These are phyloP conservation scores for Kodamaea jinghongensis DNA, from an alignment of 805 yeast species.

Conservation along the genomic window DNA sequence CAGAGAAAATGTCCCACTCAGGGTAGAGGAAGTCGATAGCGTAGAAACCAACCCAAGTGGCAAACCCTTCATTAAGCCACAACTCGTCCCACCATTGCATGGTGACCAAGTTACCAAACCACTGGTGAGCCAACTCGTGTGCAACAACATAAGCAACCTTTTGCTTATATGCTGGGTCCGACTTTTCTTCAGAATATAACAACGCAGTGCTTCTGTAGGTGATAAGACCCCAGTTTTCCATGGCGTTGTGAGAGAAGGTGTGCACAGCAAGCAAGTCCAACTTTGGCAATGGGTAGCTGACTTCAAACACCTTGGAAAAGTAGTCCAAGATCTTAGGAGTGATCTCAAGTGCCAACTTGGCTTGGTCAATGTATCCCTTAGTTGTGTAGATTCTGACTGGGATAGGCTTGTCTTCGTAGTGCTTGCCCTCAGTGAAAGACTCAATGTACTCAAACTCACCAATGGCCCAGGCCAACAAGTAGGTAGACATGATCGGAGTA, in stretches of 20 bases:
- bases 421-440: conserved; percentile 37
- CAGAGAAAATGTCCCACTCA: conserved; percentile 74
- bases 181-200: conserved; percentile 43
- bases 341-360: conserved; percentile 45
- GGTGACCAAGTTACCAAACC: conserved; percentile 88
- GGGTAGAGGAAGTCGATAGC: conserved; percentile 71
- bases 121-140: conserved; percentile 87
- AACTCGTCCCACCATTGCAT: conserved; percentile 95
- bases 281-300: conserved; percentile 73
- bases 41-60: conserved; percentile 78
- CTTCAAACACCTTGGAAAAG: conserved; percentile 46
- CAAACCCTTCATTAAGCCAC: conserved; percentile 90
- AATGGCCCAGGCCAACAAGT: conserved; percentile 56
- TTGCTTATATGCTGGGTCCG: conserved; percentile 54
- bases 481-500: conserved; percentile 57
- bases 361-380: conserved; percentile 46
- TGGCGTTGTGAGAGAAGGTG: conserved; percentile 78
- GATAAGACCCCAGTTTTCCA: conserved; percentile 89
- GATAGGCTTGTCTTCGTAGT: conserved; percentile 37
- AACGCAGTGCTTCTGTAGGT: conserved; percentile 58
- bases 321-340: conserved; percentile 52
- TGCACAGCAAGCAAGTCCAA: conserved; percentile 78
- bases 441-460: conserved; percentile 58
- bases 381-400: conserved; percentile 54
- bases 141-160: conserved; percentile 80